Evolutionary conservation across 2,329 filamentous ascomycete species (phyloP).

Genomic region (Sphaerulina vaccinii): DNA sequence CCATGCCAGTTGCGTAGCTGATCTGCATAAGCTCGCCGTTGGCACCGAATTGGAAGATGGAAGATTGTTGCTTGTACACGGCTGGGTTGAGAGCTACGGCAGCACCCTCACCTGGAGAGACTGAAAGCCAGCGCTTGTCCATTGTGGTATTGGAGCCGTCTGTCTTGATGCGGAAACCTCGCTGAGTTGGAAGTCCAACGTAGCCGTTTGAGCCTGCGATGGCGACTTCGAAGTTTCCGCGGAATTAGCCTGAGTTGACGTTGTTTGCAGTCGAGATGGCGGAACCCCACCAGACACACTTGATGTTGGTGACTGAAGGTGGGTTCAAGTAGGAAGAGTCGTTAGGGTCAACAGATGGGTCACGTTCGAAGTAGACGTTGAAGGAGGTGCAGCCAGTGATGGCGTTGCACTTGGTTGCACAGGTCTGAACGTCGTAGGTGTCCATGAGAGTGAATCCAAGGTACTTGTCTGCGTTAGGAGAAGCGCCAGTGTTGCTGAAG

Average conservation of each 20-base stretch:
- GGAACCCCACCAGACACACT: slow-evolving; percentile 39
- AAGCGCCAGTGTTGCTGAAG: slow-evolving; percentile 18
- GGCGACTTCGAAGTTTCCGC: slow-evolving; percentile 39
- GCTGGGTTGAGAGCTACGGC: slow-evolving; percentile 15
- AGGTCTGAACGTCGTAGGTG: slow-evolving; percentile 26
- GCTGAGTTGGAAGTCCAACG: slow-evolving; percentile 9
- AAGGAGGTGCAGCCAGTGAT: slow-evolving; percentile 26
- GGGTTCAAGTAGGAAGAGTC: slow-evolving; percentile 36
- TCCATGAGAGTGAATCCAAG: slow-evolving; percentile 4
- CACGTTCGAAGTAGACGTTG: slow-evolving; percentile 35
- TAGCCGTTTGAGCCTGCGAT: slow-evolving; percentile 44
- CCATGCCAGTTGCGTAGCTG: slow-evolving; percentile 16
- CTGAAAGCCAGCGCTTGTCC: slow-evolving; percentile 26
- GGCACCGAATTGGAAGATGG: slow-evolving; percentile 14
- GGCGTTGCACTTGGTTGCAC: slow-evolving; percentile 24
- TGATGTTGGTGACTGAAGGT: slow-evolving; percentile 35
- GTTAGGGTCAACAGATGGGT: slow-evolving; percentile 37
- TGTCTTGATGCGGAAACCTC: slow-evolving; percentile 19
- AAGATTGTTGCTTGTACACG: slow-evolving; percentile 14
- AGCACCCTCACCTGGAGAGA: slow-evolving; percentile 15
- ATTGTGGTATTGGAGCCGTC: slow-evolving; percentile 10
- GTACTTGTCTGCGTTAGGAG: slow-evolving; percentile 14
- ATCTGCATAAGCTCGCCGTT: slow-evolving; percentile 19
- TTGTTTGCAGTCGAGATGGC: slow-evolving; percentile 30
- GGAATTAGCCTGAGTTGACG: slow-evolving; percentile 37